Base-by-base conservation (phyloP, 305 asterid species). In the Fraxinus sp. region DNA sequence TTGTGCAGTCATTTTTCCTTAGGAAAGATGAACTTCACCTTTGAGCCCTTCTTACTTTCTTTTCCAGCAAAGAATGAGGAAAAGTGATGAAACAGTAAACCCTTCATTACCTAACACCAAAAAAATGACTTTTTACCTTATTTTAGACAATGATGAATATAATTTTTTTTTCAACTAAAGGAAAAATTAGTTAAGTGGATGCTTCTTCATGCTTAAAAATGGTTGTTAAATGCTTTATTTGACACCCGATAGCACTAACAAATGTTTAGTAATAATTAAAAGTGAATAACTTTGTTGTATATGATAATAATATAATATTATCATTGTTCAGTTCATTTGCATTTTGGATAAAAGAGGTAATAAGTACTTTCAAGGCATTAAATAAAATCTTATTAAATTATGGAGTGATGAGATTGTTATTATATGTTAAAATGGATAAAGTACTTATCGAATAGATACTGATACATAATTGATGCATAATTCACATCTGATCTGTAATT, bases 91-190 rank as follows among this genome's bases (percentile, higher is more conserved):
- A 80, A 64, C 10, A 24, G 55, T 18, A 46, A 80, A 20, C 76
- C 4, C 44, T 55, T 7, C 74, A 49, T 24, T 57, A 72, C 85
- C 82, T 24, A 78, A 24, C 73, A n/a, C 75, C 20, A 2, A 28
- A 68, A 30, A 36, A 78, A 70, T 71, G 81, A 82, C 78, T 8
- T 5, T 10, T 20, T 36, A 78, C 85, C 78, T 24, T 4, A 78
- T 64, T 52, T 14, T 68, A n/a, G 4, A 41, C 5, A 33, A 20
- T 32, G 9, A 73, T 49, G 28, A 44, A 8, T 44, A 80, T 66
- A 9, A 0, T 28, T 11, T 16, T 8, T 28, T 13, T 68, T 28
- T 11, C 39, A 68, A 13, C 20, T 13, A 24, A 24, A 55, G 24
- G 5, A 20, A 20, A 62, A 18, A 20, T 20, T 20, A 59, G 13